These are phyloP conservation scores for Backusella luteola DNA, from an alignment of 192 early-diverging fungal genomes.

Conservation along the genomic window DNA sequence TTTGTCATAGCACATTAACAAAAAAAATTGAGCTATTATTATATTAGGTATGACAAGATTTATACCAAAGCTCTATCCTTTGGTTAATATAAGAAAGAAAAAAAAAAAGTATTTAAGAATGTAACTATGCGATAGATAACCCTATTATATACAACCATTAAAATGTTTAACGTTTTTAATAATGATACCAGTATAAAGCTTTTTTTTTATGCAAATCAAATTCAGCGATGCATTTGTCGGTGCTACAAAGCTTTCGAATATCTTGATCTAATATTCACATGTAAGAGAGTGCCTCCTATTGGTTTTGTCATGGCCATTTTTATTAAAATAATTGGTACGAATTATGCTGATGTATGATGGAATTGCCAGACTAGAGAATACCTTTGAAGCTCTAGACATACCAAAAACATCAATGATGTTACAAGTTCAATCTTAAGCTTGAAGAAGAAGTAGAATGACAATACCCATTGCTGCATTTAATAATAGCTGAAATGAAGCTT, in stretches of 20 bases:
- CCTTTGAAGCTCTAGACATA: background rate
- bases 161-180: too few species aligned
- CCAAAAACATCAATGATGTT: background rate
- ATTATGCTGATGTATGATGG: background rate
- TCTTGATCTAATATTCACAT: background rate
- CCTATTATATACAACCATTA: too few species aligned
- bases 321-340: background rate
- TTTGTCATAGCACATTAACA: background rate
- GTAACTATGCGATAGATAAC: too few species aligned
- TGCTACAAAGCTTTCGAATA: background rate
- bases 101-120: too few species aligned
- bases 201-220: background rate
- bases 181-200: too few species aligned
- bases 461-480: background rate
- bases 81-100: too few species aligned
- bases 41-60: background rate
- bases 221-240: background rate
- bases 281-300: background rate
- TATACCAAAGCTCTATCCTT: background rate
- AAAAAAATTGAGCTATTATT: background rate
- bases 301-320: background rate
- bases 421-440: too few species aligned
- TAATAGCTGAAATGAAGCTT: background rate
- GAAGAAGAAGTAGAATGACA: background rate
- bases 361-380: background rate